Evolutionary conservation across 2,329 filamentous ascomycete genomes (phyloP).

Genomic region (Talaromyces pinophilus): DNA sequence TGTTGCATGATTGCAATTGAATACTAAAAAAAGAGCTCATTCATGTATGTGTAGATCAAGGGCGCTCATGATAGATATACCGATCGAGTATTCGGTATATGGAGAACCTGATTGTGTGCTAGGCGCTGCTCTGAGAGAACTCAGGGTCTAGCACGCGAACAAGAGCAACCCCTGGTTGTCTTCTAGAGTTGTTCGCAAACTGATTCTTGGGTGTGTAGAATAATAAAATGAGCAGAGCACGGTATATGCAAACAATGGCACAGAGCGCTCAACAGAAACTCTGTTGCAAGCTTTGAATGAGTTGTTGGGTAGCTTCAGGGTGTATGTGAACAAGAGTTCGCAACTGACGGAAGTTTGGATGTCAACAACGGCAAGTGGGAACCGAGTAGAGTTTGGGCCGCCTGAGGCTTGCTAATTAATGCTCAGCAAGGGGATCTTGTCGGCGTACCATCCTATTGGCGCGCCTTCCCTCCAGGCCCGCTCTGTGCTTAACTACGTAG

Average conservation of each 20-base stretch:
- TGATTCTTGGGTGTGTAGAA: neutral
- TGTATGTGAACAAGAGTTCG: neutral
- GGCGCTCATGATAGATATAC: conserved; percentile 9
- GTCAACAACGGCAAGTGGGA: conserved; percentile 16
- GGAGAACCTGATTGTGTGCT: neutral
- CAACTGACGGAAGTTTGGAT: neutral
- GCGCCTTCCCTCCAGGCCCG: neutral
- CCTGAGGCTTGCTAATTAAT: neutral
- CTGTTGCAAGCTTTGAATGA: neutral
- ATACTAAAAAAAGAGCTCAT: neutral
- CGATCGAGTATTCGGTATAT: neutral
- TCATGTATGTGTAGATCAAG: neutral
- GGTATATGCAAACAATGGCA: neutral
- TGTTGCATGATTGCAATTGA: conserved; percentile 35
- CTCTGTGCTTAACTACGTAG: neutral
- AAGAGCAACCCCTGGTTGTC: neutral
- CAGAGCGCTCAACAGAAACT: neutral
- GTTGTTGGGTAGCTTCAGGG: neutral
- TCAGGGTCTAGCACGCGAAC: neutral
- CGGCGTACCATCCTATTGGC: conserved; percentile 1
- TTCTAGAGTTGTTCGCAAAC: neutral
- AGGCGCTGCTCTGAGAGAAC: neutral
- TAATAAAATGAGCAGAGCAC: neutral
- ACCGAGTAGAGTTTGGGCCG: neutral
- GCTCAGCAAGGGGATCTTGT: neutral